A percentile compares a stretch with the other conserved stretches of the same genome.
Evolutionary conservation across 306 rosid genomes (phyloP).

Genomic region (Malus sieversii): DNA sequence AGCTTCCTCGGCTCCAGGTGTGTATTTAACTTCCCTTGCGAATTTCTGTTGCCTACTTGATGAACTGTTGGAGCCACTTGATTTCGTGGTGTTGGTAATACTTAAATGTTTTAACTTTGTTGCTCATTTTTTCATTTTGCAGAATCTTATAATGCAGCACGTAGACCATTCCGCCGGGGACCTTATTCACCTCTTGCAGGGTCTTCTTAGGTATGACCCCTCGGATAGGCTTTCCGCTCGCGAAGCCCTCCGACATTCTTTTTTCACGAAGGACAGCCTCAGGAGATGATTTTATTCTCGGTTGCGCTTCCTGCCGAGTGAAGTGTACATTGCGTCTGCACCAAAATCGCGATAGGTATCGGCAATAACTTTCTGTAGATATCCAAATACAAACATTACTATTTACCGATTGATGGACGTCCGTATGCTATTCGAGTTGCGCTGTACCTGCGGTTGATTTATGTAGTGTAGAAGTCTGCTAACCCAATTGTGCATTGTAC

Average conservation of each 20-base stretch:
- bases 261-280: constrained; percentile 52
- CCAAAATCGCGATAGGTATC: neutral
- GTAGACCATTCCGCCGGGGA: constrained; percentile 96
- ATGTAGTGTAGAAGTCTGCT: neutral
- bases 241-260: constrained; percentile 75
- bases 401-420: neutral
- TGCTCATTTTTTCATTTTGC: neutral
- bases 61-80: neutral
- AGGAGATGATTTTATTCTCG: constrained; percentile 26
- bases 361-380: neutral
- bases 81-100: neutral
- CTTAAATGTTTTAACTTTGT: neutral
- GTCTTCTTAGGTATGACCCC: constrained; percentile 76
- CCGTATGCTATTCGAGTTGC: neutral
- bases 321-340: neutral
- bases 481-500: neutral
- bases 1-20: constrained; percentile 89
- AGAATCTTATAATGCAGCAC: constrained; percentile 90
- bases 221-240: constrained; percentile 54
- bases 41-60: neutral
- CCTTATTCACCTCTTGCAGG: constrained; percentile 82
- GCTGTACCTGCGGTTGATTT: neutral
- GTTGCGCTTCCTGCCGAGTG: neutral
- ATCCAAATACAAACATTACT: neutral
- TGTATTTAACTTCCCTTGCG: neutral